Conservation (phyloP, 2,329 filamentous ascomycete species). For the Ophiostoma tasmaniense region DNA sequence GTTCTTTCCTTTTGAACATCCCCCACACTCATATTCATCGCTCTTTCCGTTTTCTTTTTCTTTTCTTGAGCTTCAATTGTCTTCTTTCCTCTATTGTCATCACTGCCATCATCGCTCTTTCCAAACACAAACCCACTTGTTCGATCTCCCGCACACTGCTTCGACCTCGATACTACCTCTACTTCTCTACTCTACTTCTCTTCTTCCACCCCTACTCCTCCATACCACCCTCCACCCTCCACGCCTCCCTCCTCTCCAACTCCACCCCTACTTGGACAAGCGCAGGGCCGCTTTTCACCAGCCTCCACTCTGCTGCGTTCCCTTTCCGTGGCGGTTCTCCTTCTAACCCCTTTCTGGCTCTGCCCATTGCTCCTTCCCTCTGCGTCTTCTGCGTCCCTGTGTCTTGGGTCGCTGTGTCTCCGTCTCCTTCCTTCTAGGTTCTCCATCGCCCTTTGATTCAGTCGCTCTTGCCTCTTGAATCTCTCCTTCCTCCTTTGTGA, state of each 20-base stretch:
- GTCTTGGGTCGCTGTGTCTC: not conserved
- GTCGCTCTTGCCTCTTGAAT: not conserved
- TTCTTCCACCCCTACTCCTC: not conserved
- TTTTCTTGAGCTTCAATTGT: not conserved
- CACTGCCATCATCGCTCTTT: not conserved
- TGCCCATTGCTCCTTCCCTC: not conserved
- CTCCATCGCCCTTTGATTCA: not conserved
- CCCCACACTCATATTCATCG: not conserved
- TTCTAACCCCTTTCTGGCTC: conserved; percentile 9
- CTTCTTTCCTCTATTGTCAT: not conserved
- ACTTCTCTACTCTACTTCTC: not conserved
- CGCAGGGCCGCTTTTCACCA: conserved; percentile 4
- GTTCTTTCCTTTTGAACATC: not conserved
- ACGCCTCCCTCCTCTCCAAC: conserved; percentile 1
- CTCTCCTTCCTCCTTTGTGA: not conserved
- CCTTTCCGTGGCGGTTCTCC: not conserved
- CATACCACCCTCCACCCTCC: not conserved
- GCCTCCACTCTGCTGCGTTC: not conserved
- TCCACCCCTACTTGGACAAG: not conserved
- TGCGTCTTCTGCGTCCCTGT: not conserved
- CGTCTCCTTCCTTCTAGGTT: not conserved
- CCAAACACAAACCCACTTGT: not conserved
- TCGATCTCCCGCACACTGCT: not conserved
- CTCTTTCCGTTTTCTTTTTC: not conserved
- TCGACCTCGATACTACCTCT: too few species aligned